phyloP scores from a whole-genome alignment of 305 asterid species.

The Fraxinus sp. region DNA sequence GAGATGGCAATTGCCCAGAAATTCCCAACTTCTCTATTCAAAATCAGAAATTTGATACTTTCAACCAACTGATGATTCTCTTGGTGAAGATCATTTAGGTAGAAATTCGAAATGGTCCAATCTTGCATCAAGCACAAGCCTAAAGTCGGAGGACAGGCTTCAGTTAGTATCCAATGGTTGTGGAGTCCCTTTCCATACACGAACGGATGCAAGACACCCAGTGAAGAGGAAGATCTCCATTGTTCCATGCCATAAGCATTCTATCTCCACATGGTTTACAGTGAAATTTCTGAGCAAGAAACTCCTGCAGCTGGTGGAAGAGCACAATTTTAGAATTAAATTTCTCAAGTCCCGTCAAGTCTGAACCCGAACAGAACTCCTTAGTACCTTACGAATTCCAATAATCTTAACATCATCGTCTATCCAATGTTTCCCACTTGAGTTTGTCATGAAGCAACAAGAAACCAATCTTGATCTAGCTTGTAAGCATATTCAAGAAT shows the following conservation, averaged over 20 bases:
- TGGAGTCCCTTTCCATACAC: slow-evolving; percentile 71
- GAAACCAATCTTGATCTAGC: slow-evolving; percentile 91
- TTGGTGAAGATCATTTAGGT: slow-evolving; percentile 33
- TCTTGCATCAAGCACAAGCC: slow-evolving; percentile 78
- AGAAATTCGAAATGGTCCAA: slow-evolving; percentile 61
- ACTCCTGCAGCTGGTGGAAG: slow-evolving; percentile 61
- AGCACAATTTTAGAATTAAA: slow-evolving; percentile 21
- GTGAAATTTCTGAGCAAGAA: slow-evolving; percentile 34
- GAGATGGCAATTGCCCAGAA: slow-evolving; percentile 54
- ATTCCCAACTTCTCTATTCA: slow-evolving; percentile 56
- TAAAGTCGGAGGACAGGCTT: slow-evolving; percentile 66
- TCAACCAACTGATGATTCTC: slow-evolving; percentile 20
- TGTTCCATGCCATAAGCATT: slow-evolving; percentile 87
- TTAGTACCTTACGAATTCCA: slow-evolving; percentile 48
- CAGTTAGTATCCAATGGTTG: slow-evolving; percentile 71
- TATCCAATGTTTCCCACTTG: slow-evolving; percentile 55
- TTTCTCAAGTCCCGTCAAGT: slow-evolving; percentile 12
- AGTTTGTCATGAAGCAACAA: slow-evolving; percentile 52
- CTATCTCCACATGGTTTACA: slow-evolving; percentile 39
- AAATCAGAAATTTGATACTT: slow-evolving; percentile 26
- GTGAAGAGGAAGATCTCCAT: slow-evolving; percentile 77
- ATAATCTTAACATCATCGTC: slow-evolving; percentile 44
- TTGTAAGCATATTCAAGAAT: slow-evolving; percentile 60
- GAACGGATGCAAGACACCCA: slow-evolving; percentile 85
- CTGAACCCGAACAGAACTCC: slow-evolving; percentile 21